phyloP scores from a whole-genome alignment of 495 filamentous ascomycete genomes.

The Apiosordaria backusii region DNA sequence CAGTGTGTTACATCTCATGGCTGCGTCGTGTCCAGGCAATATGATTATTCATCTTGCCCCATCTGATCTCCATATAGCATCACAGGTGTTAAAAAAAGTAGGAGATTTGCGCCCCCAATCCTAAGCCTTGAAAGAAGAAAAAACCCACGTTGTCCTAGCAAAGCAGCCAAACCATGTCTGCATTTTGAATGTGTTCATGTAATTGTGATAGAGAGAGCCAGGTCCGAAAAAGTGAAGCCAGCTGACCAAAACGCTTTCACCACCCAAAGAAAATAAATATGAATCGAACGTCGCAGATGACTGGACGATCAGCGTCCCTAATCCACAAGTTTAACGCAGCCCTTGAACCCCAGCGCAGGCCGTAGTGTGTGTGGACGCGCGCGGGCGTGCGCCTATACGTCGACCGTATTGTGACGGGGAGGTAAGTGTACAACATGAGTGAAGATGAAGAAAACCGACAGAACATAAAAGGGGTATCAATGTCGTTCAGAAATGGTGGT shows the following conservation, averaged over 20 bases:
- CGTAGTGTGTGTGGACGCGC: too few relatives aligned
- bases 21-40: neutral
- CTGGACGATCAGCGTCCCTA: too few relatives aligned
- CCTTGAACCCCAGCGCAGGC: too few relatives aligned
- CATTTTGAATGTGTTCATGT: neutral
- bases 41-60: neutral
- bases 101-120: neutral
- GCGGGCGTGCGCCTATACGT: too few relatives aligned
- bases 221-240: neutral
- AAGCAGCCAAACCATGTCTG: neutral
- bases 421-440: neutral
- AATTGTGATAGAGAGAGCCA: neutral
- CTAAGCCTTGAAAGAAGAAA: neutral
- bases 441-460: neutral
- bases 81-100: neutral
- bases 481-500: neutral
- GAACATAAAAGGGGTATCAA: slow-evolving; percentile 8
- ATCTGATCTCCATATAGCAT: neutral
- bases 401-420: neutral
- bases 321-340: too few relatives aligned
- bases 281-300: neutral
- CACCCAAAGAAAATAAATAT: neutral
- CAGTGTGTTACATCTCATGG: neutral
- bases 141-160: neutral
- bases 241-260: neutral